Conservation (phyloP, 768 basidiomycete genomes). For the Mrakia gelida region DNA sequence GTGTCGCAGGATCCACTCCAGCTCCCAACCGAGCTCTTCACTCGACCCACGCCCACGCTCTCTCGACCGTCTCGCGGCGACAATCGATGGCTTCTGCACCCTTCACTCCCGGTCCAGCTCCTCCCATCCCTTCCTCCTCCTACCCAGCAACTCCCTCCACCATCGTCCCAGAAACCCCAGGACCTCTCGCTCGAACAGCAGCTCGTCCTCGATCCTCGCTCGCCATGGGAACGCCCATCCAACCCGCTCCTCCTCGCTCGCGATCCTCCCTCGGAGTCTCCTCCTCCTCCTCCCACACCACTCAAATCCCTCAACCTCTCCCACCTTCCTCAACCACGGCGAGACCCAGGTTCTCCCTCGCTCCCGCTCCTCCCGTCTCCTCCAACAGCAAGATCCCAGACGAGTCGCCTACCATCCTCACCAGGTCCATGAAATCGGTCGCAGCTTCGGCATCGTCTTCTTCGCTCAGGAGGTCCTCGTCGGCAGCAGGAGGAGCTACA, state of each 20-base stretch:
- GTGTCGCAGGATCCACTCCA: conserved; percentile 38
- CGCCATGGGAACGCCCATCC: conserved; percentile 34
- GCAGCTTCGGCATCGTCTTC: not conserved
- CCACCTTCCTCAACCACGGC: not conserved
- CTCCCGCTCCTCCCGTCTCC: not conserved
- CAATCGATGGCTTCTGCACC: not conserved
- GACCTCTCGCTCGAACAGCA: conserved; percentile 8
- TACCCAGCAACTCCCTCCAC: not conserved
- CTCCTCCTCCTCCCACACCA: not conserved
- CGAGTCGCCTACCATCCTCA: conserved; percentile 1
- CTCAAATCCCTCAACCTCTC: not conserved
- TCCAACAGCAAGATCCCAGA: not conserved
- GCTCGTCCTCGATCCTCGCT: conserved; percentile 35
- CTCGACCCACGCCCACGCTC: not conserved
- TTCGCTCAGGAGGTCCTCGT: not conserved
- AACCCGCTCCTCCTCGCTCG: conserved; percentile 1
- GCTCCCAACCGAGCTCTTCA: conserved; percentile 14
- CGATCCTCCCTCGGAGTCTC: conserved; percentile 11
- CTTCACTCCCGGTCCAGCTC: not conserved
- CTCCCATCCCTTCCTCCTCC: not conserved
- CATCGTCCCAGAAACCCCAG: not conserved
- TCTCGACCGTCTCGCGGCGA: not conserved
- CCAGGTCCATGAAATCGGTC: not conserved
- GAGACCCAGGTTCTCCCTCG: conserved; percentile 9
- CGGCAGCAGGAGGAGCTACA: not conserved